phyloP scores from a whole-genome alignment of 495 filamentous ascomycete genomes.

The Podospora anserina region DNA sequence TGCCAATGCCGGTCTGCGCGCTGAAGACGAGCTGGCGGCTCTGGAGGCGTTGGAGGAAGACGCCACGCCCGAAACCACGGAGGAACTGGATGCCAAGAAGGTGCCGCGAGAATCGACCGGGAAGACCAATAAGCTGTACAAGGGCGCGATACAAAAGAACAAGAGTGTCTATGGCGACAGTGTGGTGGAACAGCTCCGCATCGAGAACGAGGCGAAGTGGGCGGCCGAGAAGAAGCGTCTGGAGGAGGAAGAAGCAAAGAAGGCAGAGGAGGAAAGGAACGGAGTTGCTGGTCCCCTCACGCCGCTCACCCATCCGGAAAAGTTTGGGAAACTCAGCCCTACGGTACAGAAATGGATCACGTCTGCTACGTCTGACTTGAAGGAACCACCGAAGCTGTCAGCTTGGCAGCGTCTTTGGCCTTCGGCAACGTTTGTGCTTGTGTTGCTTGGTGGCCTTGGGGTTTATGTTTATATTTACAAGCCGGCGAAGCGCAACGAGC shows the following conservation, averaged over 20 bases:
- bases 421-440: conserved; percentile 54
- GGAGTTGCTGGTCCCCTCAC: conserved; percentile 44
- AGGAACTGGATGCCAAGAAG: conserved; percentile 38
- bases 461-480: conserved; percentile 60
- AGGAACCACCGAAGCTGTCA: conserved; percentile 48
- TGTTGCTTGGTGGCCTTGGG: conserved; percentile 50
- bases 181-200: conserved; percentile 49
- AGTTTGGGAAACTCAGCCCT: conserved; percentile 34
- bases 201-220: conserved; percentile 40
- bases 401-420: conserved; percentile 62
- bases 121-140: conserved; percentile 23
- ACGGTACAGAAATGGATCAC: conserved; percentile 37
- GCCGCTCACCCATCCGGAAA: conserved; percentile 35
- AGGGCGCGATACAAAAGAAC: conserved; percentile 21
- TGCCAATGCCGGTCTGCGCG: conserved; percentile 49
- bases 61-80: conserved; percentile 26
- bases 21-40: conserved; percentile 57
- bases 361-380: conserved; percentile 40
- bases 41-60: conserved; percentile 49
- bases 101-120: conserved; percentile 40
- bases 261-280: conserved; percentile 52
- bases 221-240: conserved; percentile 45
- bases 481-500: conserved; percentile 53
- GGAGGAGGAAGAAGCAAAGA: conserved; percentile 48
- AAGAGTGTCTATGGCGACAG: conserved; percentile 45